Percentiles rank a stretch among this genome's conserved stretches.
These are phyloP conservation scores for Moelleriella libera DNA, from an alignment of 2,329 filamentous ascomycete genomes.

Conservation along the genomic window DNA sequence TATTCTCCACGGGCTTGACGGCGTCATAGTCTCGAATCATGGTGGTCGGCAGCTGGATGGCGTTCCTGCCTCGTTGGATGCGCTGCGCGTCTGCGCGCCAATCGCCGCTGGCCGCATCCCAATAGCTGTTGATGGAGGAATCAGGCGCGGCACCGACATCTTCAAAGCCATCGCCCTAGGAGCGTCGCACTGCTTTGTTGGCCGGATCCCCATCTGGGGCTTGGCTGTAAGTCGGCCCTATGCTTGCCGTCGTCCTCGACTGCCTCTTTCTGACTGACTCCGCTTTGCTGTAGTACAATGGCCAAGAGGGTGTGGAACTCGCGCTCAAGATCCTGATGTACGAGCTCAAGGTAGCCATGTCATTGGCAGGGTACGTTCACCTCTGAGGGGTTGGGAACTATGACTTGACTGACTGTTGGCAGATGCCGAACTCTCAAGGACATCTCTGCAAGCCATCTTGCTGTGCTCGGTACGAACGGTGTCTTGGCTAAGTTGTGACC, in stretches of 20 bases:
- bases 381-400: neutral
- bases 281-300: constrained; percentile 9
- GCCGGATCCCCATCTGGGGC: constrained; percentile 26
- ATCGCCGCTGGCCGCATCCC: constrained; percentile 45
- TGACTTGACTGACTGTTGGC: neutral
- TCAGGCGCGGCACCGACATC: constrained; percentile 24
- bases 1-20: constrained; percentile 20
- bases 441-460: constrained; percentile 8
- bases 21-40: constrained; percentile 27
- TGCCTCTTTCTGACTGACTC: neutral
- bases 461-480: constrained; percentile 7
- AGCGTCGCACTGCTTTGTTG: constrained; percentile 26
- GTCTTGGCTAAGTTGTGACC: constrained; percentile 7
- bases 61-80: constrained; percentile 34
- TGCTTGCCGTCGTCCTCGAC: neutral
- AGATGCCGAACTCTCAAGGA: constrained; percentile 10
- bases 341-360: constrained; percentile 13
- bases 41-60: constrained; percentile 27
- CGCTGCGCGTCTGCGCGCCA: constrained; percentile 29
- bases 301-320: constrained; percentile 13
- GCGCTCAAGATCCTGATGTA: constrained; percentile 20
- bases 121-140: constrained; percentile 36
- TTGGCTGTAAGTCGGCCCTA: constrained; percentile 9
- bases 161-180: constrained; percentile 26
- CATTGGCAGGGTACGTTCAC: constrained; percentile 8